phyloP scores from a whole-genome alignment of 768 basidiomycete genomes.

The Gelatoporia subvermispora region DNA sequence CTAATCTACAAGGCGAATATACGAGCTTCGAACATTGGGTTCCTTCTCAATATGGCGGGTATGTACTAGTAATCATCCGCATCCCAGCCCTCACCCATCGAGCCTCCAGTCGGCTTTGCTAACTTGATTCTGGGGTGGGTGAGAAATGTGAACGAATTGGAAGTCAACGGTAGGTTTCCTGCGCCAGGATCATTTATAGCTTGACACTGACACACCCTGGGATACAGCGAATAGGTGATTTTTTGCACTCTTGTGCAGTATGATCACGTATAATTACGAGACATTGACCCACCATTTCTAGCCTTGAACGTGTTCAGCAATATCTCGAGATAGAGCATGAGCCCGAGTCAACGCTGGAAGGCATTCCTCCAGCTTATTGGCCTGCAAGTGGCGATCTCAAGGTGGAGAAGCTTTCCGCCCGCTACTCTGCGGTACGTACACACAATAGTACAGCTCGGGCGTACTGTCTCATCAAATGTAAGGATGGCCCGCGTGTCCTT shows the following conservation, averaged over 20 bases:
- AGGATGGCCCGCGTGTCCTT: slow-evolving; percentile 54
- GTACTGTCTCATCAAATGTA: background rate
- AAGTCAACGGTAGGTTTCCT: slow-evolving; percentile 34
- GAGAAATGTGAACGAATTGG: slow-evolving; percentile 38
- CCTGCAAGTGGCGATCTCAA: slow-evolving; percentile 51
- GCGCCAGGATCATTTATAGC: background rate
- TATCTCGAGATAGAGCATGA: slow-evolving; percentile 59
- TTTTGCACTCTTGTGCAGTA: too few species aligned
- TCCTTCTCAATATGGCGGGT: slow-evolving; percentile 53
- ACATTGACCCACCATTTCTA: slow-evolving; percentile 12
- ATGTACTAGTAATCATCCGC: background rate
- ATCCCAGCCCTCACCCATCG: background rate
- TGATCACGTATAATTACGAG: background rate
- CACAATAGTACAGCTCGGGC: background rate
- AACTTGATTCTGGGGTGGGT: slow-evolving; percentile 49
- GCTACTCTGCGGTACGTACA: slow-evolving; percentile 33
- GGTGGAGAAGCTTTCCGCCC: slow-evolving; percentile 48
- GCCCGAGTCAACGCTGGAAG: slow-evolving; percentile 31
- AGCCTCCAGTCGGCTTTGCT: slow-evolving; percentile 44
- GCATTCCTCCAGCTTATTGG: slow-evolving; percentile 61
- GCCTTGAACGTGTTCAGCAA: slow-evolving; percentile 47
- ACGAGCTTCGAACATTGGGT: slow-evolving; percentile 40
- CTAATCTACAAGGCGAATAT: slow-evolving; percentile 40
- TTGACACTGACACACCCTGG: background rate
- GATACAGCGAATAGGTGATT: slow-evolving; percentile 27